Base-by-base conservation (phyloP, 2,329 filamentous ascomycete genomes). In the Dothistroma septosporum region DNA sequence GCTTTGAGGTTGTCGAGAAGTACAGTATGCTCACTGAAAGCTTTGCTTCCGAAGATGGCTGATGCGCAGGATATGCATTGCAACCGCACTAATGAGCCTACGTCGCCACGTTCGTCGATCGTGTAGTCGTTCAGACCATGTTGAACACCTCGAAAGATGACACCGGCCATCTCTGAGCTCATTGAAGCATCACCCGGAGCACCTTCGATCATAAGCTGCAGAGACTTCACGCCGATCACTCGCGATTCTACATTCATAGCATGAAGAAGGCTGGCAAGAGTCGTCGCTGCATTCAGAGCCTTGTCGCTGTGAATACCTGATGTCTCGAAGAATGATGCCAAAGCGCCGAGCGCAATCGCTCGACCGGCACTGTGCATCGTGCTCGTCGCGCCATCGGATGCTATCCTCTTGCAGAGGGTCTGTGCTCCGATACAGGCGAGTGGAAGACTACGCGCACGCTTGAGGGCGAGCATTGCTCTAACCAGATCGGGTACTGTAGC, bases 21-120 rank as follows among this genome's bases (percentile, higher is more conserved):
- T 2, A 48, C 37, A 5, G 55, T 19, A 8, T 61, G 35, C 5
- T 47, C 9, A 1, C 32, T 11, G 53, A 68, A 64, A 7, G 58
- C 44, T 16, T 11, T 19, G 21, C 41, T 52, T 4, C 35, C 28
- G 16, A 68, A 54, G 19, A 70, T 60, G 19, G 52, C 44, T 1
- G 59, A 63, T 8, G 91, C 79, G 2, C 85, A 85, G 61, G 84
- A 82, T 12, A 97, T 82, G 24, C 91, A 92, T 73, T 92, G 88
- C 5, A 93, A 79, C 3, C 94, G 84, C 4, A 96, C 89, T 56
- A 92, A 84, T 0, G 92, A 96, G 5, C 94, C 94, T 53, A 97
- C 83, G 70, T 99, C 94, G 16, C 94, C 94, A 59, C 92, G 83
- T 14, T 92, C 87, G 66, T 91, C 93, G 3, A 91, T 92, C 0